Percentiles rank a stretch among this genome's conserved stretches.
These are phyloP conservation scores for Starmerella apis DNA, from an alignment of 805 yeast genomes.

Conservation along the genomic window DNA sequence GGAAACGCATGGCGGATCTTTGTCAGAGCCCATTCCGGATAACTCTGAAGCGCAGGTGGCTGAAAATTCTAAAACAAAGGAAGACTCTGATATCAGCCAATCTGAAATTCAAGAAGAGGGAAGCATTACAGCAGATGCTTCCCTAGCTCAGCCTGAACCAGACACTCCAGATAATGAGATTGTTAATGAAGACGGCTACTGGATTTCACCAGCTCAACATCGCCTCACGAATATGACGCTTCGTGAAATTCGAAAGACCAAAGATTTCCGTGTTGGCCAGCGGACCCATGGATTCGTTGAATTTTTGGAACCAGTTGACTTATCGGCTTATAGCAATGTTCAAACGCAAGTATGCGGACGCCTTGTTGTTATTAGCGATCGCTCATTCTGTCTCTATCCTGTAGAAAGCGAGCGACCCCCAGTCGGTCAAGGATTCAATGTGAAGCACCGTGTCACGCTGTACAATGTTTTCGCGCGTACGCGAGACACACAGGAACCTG, in stretches of 20 bases:
- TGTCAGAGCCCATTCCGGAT: neutral
- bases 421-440: slow-evolving; percentile 73
- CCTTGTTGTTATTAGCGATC: slow-evolving; percentile 49
- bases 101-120: neutral
- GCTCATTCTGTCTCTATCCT: slow-evolving; percentile 62
- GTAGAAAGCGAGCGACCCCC: slow-evolving; percentile 51
- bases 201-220: slow-evolving; percentile 69
- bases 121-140: neutral
- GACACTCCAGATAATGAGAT: slow-evolving; percentile 35
- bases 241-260: slow-evolving; percentile 52
- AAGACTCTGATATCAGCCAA: neutral
- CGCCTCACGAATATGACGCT: slow-evolving; percentile 51
- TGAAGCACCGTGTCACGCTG: slow-evolving; percentile 59
- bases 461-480: slow-evolving; percentile 75
- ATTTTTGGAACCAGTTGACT: slow-evolving; percentile 73
- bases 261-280: slow-evolving; percentile 66
- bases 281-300: slow-evolving; percentile 65
- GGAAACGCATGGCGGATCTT: neutral
- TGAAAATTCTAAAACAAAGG: neutral
- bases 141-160: neutral
- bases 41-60: neutral
- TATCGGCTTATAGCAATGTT: slow-evolving; percentile 50
- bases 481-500: slow-evolving; percentile 57
- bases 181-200: slow-evolving; percentile 65
- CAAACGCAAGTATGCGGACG: slow-evolving; percentile 56